phyloP scores from a whole-genome alignment of 768 basidiomycete species.

The Auricularia cornea region DNA sequence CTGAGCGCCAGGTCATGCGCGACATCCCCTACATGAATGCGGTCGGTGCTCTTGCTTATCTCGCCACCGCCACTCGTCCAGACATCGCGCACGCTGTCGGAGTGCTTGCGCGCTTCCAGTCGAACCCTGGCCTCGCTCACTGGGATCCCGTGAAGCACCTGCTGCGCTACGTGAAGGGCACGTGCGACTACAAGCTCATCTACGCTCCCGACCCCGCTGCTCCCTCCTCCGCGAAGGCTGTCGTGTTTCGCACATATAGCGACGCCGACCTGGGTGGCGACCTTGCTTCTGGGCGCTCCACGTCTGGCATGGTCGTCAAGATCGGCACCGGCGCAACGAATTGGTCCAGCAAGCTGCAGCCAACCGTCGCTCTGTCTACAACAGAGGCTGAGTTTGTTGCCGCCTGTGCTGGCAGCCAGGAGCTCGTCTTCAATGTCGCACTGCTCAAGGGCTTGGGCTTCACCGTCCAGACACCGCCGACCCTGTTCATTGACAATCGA shows the following conservation, averaged over 20 bases:
- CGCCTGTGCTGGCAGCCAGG: constrained; percentile 8
- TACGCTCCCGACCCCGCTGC: background rate
- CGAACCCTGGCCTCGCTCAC: constrained; percentile 24
- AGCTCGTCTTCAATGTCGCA: constrained; percentile 16
- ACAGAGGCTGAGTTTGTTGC: constrained; percentile 20
- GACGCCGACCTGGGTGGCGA: constrained; percentile 27
- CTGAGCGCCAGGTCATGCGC: background rate
- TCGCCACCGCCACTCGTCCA: constrained; percentile 25
- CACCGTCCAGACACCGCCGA: constrained; percentile 11
- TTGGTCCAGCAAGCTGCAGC: constrained; percentile 33
- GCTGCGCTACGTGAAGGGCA: constrained; percentile 30
- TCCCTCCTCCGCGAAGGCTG: constrained; percentile 4
- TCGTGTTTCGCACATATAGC: constrained; percentile 13
- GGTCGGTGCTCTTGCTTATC: constrained; percentile 24
- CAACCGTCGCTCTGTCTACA: constrained; percentile 27
- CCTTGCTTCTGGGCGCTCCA: constrained; percentile 21
- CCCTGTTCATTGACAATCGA: constrained; percentile 29
- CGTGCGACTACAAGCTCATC: constrained; percentile 11
- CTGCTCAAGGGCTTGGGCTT: constrained; percentile 14
- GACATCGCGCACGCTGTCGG: constrained; percentile 28
- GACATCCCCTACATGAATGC: constrained; percentile 20
- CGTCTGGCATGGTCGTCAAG: constrained; percentile 28
- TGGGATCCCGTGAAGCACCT: constrained; percentile 31
- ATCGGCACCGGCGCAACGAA: constrained; percentile 27
- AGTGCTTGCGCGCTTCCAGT: constrained; percentile 22